Conservation (phyloP, 2,329 filamentous ascomycete species). For the Talaromyces atroroseus region DNA sequence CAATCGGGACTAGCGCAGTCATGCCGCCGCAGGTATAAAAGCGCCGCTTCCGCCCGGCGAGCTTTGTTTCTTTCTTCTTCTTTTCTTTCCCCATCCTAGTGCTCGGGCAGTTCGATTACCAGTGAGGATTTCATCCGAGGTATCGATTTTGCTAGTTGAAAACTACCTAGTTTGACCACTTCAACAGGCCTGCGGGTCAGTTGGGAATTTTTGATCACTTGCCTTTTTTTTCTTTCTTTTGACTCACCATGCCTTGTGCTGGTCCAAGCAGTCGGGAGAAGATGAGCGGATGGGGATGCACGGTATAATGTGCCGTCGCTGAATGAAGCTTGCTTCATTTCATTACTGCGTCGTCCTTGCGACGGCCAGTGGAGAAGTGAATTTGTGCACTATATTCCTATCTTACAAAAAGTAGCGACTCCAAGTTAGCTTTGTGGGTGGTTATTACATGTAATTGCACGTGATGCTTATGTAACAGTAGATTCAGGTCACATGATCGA, state of each 20-base stretch:
- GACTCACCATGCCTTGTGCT: neutral
- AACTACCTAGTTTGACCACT: constrained; percentile 76
- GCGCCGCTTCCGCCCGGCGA: neutral
- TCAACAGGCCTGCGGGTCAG: constrained; percentile 62
- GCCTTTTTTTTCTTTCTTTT: constrained; percentile 16
- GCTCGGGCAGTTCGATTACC: constrained; percentile 72
- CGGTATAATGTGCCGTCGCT: neutral
- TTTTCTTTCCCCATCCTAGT: constrained; percentile 38
- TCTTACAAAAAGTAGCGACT: too few species aligned
- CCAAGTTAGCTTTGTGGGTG: too few species aligned
- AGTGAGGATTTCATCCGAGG: constrained; percentile 83
- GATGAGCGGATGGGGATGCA: neutral
- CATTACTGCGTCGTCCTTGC: constrained; percentile 31
- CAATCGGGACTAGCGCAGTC: neutral
- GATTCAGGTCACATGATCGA: too few species aligned
- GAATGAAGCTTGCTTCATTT: constrained; percentile 32
- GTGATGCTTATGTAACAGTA: too few species aligned
- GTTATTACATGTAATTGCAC: too few species aligned
- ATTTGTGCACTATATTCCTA: too few species aligned
- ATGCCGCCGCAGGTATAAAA: constrained; percentile 20
- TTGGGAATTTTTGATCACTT: constrained; percentile 71
- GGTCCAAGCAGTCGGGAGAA: neutral
- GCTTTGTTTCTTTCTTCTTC: constrained; percentile 26
- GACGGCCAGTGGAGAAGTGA: constrained; percentile 37
- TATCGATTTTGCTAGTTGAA: constrained; percentile 87